Percentiles rank a stretch among this genome's conserved stretches.
Evolutionary conservation across 805 yeast species (phyloP).

Genomic region (Metschnikowia borealis): DNA sequence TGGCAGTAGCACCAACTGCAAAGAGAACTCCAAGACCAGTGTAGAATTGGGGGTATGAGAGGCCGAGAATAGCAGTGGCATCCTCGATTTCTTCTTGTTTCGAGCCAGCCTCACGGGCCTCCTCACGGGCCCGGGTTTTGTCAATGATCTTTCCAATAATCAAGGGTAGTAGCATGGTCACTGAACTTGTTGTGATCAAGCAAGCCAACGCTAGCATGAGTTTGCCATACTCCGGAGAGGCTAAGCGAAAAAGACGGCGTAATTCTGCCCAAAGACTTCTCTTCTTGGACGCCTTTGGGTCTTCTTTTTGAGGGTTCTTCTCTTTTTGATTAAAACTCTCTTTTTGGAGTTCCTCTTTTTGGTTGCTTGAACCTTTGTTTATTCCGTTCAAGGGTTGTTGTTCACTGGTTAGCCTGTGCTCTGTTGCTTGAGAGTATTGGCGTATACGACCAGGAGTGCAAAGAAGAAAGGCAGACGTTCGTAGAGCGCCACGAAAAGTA

Average conservation of each 20-base stretch:
- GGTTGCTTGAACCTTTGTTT: not conserved
- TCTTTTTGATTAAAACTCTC: not conserved
- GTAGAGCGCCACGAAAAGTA: not conserved
- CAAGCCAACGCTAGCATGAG: slow-evolving; percentile 54
- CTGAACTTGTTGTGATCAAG: slow-evolving; percentile 67
- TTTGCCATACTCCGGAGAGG: slow-evolving; percentile 15
- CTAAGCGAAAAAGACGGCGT: slow-evolving; percentile 15
- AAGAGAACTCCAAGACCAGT: slow-evolving; percentile 58
- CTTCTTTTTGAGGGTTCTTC: too few relatives aligned
- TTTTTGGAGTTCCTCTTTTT: not conserved
- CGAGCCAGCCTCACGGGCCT: slow-evolving; percentile 15
- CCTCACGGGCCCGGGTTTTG: slow-evolving; percentile 41
- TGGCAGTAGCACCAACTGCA: slow-evolving; percentile 69
- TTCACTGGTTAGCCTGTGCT: not conserved
- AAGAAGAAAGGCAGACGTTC: not conserved
- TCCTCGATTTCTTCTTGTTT: slow-evolving; percentile 5
- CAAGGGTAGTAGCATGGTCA: slow-evolving; percentile 76
- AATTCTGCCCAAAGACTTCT: slow-evolving; percentile 10
- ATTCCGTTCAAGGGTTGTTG: not conserved
- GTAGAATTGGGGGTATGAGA: slow-evolving; percentile 63
- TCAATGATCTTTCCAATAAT: slow-evolving; percentile 86
- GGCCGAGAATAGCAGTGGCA: slow-evolving; percentile 41
- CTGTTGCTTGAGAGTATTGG: not conserved
- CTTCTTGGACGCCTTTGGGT: not conserved
- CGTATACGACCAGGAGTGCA: not conserved